These are phyloP conservation scores for Fallopia convolvulus DNA, from an alignment of 148 eudicot genomes.

Conservation along the genomic window DNA sequence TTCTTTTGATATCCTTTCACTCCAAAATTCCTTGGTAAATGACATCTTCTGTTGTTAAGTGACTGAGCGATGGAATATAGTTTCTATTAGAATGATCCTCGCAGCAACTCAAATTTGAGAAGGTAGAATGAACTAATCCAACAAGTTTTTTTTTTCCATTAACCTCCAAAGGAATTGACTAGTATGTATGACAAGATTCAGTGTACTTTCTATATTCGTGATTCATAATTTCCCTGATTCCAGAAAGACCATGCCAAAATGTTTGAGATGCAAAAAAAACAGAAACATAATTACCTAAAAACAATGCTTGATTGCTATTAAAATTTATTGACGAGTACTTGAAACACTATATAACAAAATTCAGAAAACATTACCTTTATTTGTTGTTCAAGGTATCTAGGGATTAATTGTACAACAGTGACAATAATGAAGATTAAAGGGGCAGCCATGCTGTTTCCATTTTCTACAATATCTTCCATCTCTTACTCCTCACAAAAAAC, in stretches of 20 bases:
- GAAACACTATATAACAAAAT: neutral
- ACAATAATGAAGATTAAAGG: constrained; percentile 34
- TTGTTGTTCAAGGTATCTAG: constrained; percentile 29
- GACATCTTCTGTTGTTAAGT: neutral
- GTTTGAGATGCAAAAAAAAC: neutral
- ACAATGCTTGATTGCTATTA: neutral
- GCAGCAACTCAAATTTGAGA: neutral
- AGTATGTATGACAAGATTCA: neutral
- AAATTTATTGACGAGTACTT: neutral
- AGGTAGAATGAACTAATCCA: neutral
- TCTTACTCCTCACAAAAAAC: neutral
- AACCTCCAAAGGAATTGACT: neutral
- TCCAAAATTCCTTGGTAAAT: neutral
- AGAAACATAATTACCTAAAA: neutral
- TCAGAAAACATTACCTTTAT: constrained; percentile 20
- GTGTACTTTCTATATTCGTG: neutral
- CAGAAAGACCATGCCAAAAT: neutral
- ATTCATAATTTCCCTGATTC: neutral
- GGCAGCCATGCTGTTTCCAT: constrained; percentile 27
- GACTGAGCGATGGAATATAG: neutral
- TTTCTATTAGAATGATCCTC: neutral
- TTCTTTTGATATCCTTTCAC: neutral
- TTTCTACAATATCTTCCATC: constrained; percentile 12
- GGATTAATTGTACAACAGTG: constrained; percentile 24
- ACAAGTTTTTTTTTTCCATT: neutral